Base-by-base conservation (phyloP, 805 yeast genomes). In the Gaillardinia entomophila region DNA sequence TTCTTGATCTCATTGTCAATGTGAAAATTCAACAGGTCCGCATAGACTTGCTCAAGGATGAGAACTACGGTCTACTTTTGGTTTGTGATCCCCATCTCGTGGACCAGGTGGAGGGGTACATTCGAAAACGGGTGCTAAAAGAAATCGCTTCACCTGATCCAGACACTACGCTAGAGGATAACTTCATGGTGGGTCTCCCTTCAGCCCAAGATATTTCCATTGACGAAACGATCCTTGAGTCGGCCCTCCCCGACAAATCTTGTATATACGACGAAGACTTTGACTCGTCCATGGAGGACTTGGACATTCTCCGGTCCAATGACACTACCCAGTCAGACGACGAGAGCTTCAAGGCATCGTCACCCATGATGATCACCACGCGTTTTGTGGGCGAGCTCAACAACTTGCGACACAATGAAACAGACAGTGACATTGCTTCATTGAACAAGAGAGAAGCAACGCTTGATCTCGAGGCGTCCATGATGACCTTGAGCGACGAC, bases 381-480 rank as follows among this genome's bases (percentile, higher is more conserved):
- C 39, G 38, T 4, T 56, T 56, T 39, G 46, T 57, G 12, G 35
- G 35, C 11, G 48, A 55, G 22, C 31, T 54, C 19, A 42, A 46
- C 30, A 57, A 58, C 34, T 32, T 58, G 28, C 36, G 62, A 16
- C 64, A 58, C 30, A 58, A 58, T 33, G 62, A 56, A 28, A n/a
- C n/a, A n/a, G 37, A 31, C 10, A 29, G 23, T 17, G 35, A 30
- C 17, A 34, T 31, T 18, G 25, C 16, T 12, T 15, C 12, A 20
- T 18, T 20, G 26, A n/a, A n/a, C 19, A n/a, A 14, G 16, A 18
- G 24, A 3, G 24, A 26, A 8, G 14, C 24, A 7, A 24, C 26
- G 14, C 17, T 24, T 8, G 30, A 34, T 14, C 16, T 24, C 12
- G 22, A 27, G 16, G 8, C 16, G 16, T 11, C 27, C 12, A n/a